phyloP scores from a whole-genome alignment of 2,329 filamentous ascomycete species.

The Teratosphaeriaceae sp. region DNA sequence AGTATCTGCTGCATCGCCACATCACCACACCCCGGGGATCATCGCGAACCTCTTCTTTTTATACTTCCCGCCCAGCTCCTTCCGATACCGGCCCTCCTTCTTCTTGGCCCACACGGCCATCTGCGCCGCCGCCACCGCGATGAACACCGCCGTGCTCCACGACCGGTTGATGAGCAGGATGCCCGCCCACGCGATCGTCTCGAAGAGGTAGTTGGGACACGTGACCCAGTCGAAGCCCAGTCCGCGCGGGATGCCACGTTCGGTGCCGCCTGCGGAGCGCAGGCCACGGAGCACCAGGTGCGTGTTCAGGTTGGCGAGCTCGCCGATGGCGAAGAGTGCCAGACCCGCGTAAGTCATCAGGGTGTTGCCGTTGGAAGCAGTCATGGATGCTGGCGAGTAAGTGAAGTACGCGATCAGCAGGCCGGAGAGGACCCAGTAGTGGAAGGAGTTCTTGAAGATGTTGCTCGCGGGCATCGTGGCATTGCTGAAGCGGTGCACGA shows the following conservation, averaged over 20 bases:
- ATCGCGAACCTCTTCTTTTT: slow-evolving; percentile 87
- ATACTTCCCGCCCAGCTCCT: slow-evolving; percentile 88
- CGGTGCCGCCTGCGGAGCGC: slow-evolving; percentile 70
- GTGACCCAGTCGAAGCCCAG: slow-evolving; percentile 83
- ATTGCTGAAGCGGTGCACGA: slow-evolving; percentile 89
- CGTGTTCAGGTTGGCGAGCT: slow-evolving; percentile 71
- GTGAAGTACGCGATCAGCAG: slow-evolving; percentile 76
- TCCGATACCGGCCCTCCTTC: slow-evolving; percentile 86
- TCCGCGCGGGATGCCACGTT: slow-evolving; percentile 80
- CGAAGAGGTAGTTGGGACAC: slow-evolving; percentile 96
- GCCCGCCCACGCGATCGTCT: slow-evolving; percentile 78
- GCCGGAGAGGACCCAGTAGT: slow-evolving; percentile 88
- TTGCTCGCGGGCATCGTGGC: slow-evolving; percentile 88
- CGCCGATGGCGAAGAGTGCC: slow-evolving; percentile 67
- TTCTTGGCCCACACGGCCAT: slow-evolving; percentile 86
- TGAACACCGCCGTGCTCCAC: slow-evolving; percentile 71
- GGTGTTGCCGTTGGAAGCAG: slow-evolving; percentile 50
- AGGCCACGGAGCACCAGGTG: slow-evolving; percentile 74
- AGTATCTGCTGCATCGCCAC: no score
- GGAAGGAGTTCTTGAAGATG: slow-evolving; percentile 89
- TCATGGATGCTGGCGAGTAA: slow-evolving; percentile 67
- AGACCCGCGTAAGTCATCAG: slow-evolving; percentile 60
- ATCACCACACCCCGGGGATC: slow-evolving; percentile 60
- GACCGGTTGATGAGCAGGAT: slow-evolving; percentile 73
- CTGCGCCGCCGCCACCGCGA: slow-evolving; percentile 62